Conservation (phyloP, 2,329 filamentous ascomycete genomes). For the Fusarium verticillioides region DNA sequence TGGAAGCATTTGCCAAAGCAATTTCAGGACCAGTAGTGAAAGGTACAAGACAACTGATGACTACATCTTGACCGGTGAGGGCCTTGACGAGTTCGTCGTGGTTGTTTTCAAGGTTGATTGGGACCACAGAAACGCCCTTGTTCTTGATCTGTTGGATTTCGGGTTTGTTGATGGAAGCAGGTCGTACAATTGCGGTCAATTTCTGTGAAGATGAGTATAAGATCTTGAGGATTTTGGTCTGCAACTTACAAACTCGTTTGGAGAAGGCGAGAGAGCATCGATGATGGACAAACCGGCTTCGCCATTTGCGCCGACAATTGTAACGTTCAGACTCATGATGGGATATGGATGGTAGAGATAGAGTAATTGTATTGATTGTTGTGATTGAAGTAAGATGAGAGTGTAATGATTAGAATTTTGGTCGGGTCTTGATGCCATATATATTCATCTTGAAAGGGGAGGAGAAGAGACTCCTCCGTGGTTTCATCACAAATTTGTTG, state of each 20-base stretch:
- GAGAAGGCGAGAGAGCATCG: constrained; percentile 12
- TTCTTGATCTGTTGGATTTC: constrained; percentile 9
- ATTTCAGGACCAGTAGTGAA: constrained; percentile 2
- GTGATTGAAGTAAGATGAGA: not conserved
- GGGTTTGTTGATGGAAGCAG: constrained; percentile 28
- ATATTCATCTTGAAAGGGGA: not conserved
- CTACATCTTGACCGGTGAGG: constrained; percentile 25
- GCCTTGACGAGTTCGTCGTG: constrained; percentile 19
- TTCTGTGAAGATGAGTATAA: not conserved
- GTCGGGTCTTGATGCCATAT: not conserved
- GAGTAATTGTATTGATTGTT: not conserved
- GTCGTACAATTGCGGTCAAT: constrained; percentile 23
- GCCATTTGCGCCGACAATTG: constrained; percentile 34
- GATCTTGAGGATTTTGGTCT: not conserved
- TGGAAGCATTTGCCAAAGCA: constrained; percentile 22
- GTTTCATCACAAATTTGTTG: constrained; percentile 11
- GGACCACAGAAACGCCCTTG: constrained; percentile 18
- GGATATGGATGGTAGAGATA: not conserved
- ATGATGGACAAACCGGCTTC: constrained; percentile 28
- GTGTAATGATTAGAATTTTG: not conserved
- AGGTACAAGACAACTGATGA: constrained; percentile 11
- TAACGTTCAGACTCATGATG: constrained; percentile 27
- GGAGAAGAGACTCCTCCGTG: not conserved
- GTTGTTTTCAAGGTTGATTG: constrained; percentile 9
- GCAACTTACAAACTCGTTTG: constrained; percentile 21